These are phyloP conservation scores for Macrocystidia cucumis DNA, from an alignment of 1,284 basidiomycete genomes.

Conservation along the genomic window DNA sequence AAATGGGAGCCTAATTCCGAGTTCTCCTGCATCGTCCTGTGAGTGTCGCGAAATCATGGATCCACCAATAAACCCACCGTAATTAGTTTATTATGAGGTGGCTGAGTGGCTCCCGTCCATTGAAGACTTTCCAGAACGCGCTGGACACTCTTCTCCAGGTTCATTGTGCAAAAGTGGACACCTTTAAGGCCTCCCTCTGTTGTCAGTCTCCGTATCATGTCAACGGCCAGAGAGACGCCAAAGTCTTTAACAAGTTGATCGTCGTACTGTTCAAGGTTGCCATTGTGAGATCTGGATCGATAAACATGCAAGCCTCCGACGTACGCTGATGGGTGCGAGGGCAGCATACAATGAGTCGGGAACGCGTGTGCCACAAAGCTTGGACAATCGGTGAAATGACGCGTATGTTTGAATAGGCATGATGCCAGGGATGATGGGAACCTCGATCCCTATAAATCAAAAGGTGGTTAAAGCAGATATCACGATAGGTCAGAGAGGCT, in stretches of 20 bases:
- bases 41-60: conserved; percentile 2
- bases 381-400: conserved; percentile 88
- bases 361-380: conserved; percentile 80
- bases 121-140: conserved; percentile 77
- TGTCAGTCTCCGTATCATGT: conserved; percentile 61
- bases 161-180: conserved; percentile 95
- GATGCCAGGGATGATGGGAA: conserved; percentile 92
- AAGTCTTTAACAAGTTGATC: conserved; percentile 90
- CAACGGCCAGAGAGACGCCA: conserved; percentile 72
- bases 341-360: conserved; percentile 65
- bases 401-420: conserved; percentile 98
- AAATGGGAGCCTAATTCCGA: conserved; percentile 19
- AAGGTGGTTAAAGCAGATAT: conserved; percentile 5
- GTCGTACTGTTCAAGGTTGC: conserved; percentile 52
- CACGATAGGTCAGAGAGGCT: conserved; percentile 13
- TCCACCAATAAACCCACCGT: conserved; percentile 33
- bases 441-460: conserved; percentile 61
- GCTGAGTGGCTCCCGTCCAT: conserved; percentile 45
- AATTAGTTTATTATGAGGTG: conserved; percentile 61
- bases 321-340: conserved; percentile 75
- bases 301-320: conserved; percentile 19
- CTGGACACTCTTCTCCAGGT: conserved; percentile 93
- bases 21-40: conserved; percentile 28
- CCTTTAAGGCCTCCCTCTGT: conserved; percentile 58
- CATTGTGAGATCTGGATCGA: conserved; percentile 1